Evolutionary conservation across 768 basidiomycete species (phyloP), one percentile per base, ranked within the genome.

Genomic region (Boletus tylopilopsis): DNA sequence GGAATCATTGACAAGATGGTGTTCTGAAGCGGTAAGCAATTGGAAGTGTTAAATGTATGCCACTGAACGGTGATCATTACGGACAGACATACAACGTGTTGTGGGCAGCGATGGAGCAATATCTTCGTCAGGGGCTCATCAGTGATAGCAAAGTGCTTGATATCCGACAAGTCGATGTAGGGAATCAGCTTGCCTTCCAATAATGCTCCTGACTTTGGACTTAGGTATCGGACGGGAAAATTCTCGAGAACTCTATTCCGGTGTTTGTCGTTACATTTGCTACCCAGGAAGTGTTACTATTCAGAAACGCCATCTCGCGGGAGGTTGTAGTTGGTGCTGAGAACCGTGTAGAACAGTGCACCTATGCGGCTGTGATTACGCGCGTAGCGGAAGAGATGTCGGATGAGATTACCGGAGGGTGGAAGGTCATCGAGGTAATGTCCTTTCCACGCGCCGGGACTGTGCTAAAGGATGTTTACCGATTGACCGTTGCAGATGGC

Each of bases 61-160:
- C 22, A 5, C 41, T 53, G 16, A 58, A 36, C 18, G 3, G 4
- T 24, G 32, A 19, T 25, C 5, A 23, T 38, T 32, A 21, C n/a
- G 30, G 30, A 27, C 43, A 95, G 93, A 94, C 94, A 6, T 97
- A 94, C 65, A 96, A 95, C 58, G 92, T 98, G n/a, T 77, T 97
- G 5, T 95, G 94, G 89, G 95, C 95, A 7, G 95, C 94, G 7
- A 90, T 99, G 82, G 93, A 94, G 57, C 87, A 90, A 59, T 97
- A 93, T 66, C 79, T 94, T 42, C 78, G 81, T 32, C 93, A 95
- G 62, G 94, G 95, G 2, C 78, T 98, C 22, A 74, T 95, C 56
- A 91, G 90, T 56, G 92, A 94, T 63, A 93, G 90, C 68, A 92
- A 91, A 62, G 88, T 96, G 18, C 82, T 98, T 18, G 95, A 98